Percentiles rank a stretch among this genome's conserved stretches.
These are phyloP conservation scores for Yamadazyma paraphyllophila DNA, from an alignment of 805 yeast genomes.

Conservation along the genomic window DNA sequence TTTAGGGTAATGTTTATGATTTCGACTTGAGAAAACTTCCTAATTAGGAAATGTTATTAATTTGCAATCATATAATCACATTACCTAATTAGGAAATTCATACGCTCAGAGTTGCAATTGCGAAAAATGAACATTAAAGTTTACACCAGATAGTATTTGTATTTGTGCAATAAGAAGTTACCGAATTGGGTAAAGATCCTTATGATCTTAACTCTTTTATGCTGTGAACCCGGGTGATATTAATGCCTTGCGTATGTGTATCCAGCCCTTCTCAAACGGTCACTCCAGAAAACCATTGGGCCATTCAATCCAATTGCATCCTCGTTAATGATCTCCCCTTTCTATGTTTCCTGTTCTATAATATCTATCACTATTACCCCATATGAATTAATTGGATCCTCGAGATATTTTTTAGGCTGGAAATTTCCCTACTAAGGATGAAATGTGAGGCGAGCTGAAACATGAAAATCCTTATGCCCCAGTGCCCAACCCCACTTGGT, in stretches of 20 bases:
- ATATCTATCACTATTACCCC: too few species aligned
- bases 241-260: background rate
- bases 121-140: background rate
- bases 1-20: conserved; percentile 10
- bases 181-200: background rate
- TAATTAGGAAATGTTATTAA: conserved; percentile 20
- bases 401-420: too few species aligned
- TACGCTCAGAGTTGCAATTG: conserved; percentile 2
- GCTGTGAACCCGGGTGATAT: too few species aligned
- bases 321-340: too few species aligned
- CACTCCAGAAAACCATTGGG: too few species aligned
- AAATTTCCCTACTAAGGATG: too few species aligned
- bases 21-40: conserved; percentile 18
- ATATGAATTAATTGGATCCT: too few species aligned
- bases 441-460: too few species aligned
- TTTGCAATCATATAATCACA: conserved; percentile 1
- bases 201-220: conserved; percentile 1
- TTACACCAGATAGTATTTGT: background rate
- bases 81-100: conserved; percentile 21
- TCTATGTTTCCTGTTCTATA: too few species aligned
- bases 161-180: background rate
- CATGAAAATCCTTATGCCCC: too few species aligned
- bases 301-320: too few species aligned
- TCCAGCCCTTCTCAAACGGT: background rate
- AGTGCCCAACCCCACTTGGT: too few species aligned